These are phyloP conservation scores for Hymenotorrendiella dingleyae DNA, from an alignment of 2,329 filamentous ascomycete species.

Conservation along the genomic window DNA sequence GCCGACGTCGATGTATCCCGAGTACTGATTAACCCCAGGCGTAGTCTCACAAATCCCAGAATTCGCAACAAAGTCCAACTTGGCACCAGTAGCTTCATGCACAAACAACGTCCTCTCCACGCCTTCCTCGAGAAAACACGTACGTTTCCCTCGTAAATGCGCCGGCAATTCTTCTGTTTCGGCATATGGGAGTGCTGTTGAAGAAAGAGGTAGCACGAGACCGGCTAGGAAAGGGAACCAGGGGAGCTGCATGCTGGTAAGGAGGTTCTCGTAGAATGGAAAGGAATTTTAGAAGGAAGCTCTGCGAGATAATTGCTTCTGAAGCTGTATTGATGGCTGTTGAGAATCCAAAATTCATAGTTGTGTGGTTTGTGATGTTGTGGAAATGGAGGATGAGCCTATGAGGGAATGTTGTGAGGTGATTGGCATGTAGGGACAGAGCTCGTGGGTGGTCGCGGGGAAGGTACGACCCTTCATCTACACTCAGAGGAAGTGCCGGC, in stretches of 20 bases:
- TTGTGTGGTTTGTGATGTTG: no score
- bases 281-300: constrained; percentile 13
- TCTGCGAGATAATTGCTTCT: no score
- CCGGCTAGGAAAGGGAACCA: constrained; percentile 5
- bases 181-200: constrained; percentile 13
- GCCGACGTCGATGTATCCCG: constrained; percentile 44
- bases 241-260: no score
- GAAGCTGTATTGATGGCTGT: no score
- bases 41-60: constrained; percentile 47
- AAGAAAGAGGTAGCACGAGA: constrained; percentile 10
- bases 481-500: no score
- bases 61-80: constrained; percentile 43
- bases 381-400: no score
- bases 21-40: constrained; percentile 43
- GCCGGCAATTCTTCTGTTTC: constrained; percentile 1
- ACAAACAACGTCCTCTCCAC: constrained; percentile 41
- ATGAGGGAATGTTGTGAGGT: no score
- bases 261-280: no score
- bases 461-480: no score
- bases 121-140: constrained; percentile 32
- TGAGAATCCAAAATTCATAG: no score
- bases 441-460: no score
- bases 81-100: constrained; percentile 40
- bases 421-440: no score
- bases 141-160: constrained; percentile 26